phyloP scores from a whole-genome alignment of 768 basidiomycete genomes.

The Calocera viscosa region DNA sequence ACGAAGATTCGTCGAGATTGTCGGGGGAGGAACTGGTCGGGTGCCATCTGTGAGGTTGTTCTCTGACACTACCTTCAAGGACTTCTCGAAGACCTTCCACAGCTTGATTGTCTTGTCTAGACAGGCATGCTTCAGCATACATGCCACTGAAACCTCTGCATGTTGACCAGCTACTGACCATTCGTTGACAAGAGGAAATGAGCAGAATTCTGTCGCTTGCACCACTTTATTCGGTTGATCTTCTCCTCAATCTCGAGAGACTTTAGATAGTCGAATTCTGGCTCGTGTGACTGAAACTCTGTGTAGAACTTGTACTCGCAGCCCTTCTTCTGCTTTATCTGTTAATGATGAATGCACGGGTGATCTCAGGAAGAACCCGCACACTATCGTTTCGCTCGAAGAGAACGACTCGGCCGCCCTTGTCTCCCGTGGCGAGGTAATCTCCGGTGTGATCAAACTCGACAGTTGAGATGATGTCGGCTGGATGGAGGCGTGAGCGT shows the following conservation, averaged over 20 bases:
- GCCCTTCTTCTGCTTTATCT: slow-evolving; percentile 73
- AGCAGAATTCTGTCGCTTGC: slow-evolving; percentile 91
- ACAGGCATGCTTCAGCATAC: not conserved
- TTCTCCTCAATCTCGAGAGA: slow-evolving; percentile 99
- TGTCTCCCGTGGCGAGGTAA: slow-evolving; percentile 98
- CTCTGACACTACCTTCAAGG: slow-evolving; percentile 87
- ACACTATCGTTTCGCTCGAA: slow-evolving; percentile 98
- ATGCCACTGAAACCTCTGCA: not conserved
- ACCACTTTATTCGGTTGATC: slow-evolving; percentile 99
- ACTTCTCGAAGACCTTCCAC: slow-evolving; percentile 99
- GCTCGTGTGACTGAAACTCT: slow-evolving; percentile 98
- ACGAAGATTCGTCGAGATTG: slow-evolving; percentile 47
- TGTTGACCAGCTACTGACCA: slow-evolving; percentile 40
- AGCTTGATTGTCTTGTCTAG: slow-evolving; percentile 99
- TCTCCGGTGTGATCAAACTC: slow-evolving; percentile 99
- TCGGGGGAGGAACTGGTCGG: slow-evolving; percentile 53
- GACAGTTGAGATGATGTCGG: slow-evolving; percentile 99
- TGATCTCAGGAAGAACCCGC: slow-evolving; percentile 22
- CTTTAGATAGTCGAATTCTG: slow-evolving; percentile 99
- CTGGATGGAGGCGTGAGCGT: slow-evolving; percentile 34
- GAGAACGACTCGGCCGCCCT: slow-evolving; percentile 95
- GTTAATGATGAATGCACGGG: slow-evolving; percentile 16
- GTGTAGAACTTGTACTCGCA: slow-evolving; percentile 99
- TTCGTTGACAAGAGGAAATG: slow-evolving; percentile 97
- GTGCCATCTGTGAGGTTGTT: slow-evolving; percentile 84